phyloP scores from a whole-genome alignment of 768 basidiomycete genomes.

The Pilatotrama ljubarskyi region DNA sequence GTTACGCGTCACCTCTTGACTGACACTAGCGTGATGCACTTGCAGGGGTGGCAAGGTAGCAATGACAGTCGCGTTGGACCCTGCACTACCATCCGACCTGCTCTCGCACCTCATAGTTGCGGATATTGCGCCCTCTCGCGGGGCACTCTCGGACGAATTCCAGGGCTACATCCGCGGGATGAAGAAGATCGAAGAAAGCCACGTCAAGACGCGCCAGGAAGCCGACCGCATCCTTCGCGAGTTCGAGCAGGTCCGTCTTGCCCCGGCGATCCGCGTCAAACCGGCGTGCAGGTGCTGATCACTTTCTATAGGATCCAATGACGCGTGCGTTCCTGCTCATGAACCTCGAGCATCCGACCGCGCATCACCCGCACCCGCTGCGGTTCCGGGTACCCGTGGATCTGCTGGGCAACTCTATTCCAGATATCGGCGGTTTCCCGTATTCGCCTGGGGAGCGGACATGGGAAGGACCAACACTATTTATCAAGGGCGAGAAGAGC shows the following conservation, averaged over 20 bases:
- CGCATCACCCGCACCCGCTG: conserved; percentile 37
- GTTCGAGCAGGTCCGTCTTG: conserved; percentile 57
- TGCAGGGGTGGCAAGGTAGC: conserved; percentile 86
- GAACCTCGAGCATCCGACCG: conserved; percentile 56
- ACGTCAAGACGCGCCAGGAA: conserved; percentile 61
- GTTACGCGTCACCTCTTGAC: neutral
- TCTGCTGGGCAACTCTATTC: conserved; percentile 60
- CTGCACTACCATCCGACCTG: conserved; percentile 41
- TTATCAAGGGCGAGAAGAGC: conserved; percentile 80
- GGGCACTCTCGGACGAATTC: conserved; percentile 63
- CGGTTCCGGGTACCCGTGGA: conserved; percentile 75
- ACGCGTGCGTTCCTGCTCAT: conserved; percentile 86
- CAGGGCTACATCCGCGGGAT: conserved; percentile 66
- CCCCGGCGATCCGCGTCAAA: neutral
- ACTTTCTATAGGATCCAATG: conserved; percentile 54
- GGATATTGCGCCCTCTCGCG: conserved; percentile 77
- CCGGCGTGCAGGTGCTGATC: neutral
- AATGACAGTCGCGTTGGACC: conserved; percentile 64
- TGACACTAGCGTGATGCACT: neutral
- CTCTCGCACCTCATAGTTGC: conserved; percentile 67
- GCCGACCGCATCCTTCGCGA: conserved; percentile 65
- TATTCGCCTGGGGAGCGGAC: conserved; percentile 54
- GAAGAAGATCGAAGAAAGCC: conserved; percentile 63
- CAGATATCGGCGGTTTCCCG: conserved; percentile 77
- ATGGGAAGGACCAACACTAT: conserved; percentile 64